Evolutionary conservation across 345 rosid genomes (phyloP), one percentile per base, ranked within the genome.

Genomic region (Cardamine resedifolia): DNA sequence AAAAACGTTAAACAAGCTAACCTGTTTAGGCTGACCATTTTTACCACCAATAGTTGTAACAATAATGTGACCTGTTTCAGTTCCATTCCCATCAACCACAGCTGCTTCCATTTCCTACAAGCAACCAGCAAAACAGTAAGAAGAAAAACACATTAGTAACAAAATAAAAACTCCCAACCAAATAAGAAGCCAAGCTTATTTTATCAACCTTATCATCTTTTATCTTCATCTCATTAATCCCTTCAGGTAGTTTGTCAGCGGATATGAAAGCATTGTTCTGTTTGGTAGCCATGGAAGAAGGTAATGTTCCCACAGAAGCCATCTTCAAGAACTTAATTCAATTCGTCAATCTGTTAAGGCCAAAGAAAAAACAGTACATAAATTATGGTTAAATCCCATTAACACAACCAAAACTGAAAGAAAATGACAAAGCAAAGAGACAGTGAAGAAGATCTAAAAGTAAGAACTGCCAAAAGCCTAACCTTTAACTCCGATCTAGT

Each of bases 31-130:
- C 71, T 85, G 94, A 38, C 90, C 90, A 80, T 83, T 86, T 85
- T 83, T 86, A 43, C 94, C 91, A 70, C 96, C 93, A 62, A 88
- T 85, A 26, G 91, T 90, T 50, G 96, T 90, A 59, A 90, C 94
- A 51, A 90, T 90, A 10, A 90, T 88, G 81, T 86, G 94, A 52
- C 96, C 92, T 1, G 86, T 80, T 78, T 95, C 97, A 6, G 96
- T 88, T 67, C 91, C 96, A 8, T 86, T 89, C 62, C 96, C 97
- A 72, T 95, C 85, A 64, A 91, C 91, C 31, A 91, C 80, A 71
- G 96, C 85, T 64, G 95, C 93, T 82, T 91, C 97, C 85, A 83
- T 81, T 55, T 95, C 99, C 97, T 91, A 81, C 23, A 60, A 34
- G 3, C 6, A 51, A 61, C n/a, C 33, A 66, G 34, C 58, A 23